Base-by-base conservation (phyloP, 1,284 basidiomycete species). In the Ustilago xerochloae region DNA sequence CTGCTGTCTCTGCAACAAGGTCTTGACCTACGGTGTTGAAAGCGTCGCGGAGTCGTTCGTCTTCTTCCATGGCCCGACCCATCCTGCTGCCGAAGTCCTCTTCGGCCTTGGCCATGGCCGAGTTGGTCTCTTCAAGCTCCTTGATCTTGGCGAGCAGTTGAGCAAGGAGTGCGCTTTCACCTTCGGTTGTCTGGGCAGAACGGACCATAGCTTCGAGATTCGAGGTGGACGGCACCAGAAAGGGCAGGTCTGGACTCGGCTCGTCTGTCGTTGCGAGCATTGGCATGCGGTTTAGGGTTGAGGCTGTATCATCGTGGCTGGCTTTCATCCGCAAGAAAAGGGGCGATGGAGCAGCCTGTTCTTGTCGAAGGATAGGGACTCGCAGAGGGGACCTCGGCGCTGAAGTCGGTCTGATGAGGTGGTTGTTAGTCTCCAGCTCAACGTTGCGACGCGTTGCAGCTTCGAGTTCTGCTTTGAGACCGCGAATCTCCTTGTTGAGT, bases 61-160 rank as follows among this genome's bases (percentile, higher is more conserved):
- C 77, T 45, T 81, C 77, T 54, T 80, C 59, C 62, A 81, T 70
- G 2, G 76, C 77, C 6, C 67, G 53, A 4, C 78, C 80, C 33
- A 80, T 59, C 6, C 72, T 57, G 26, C 77, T 74, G 50, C 78
- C 77, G 45, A 78, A 73, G 43, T 79, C 78, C 24, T 63, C 62
- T 26, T 72, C 76, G 6, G 63, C 70, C 36, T 54, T 60, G 6
- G 73, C 66, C 60, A 81, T 77, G 16, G 65, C 72, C 0, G 56
- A 39, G 46, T 81, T 81, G 4, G 77, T 77, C 49, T 80, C 77
- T 52, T 80, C 79, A 7, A 81, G 62, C 55, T 81, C 80, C 20
- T 68, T 67, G 58, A 81, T 72, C 60, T 81, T 81, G 59, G 72
- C 65, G 13, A 81, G 57, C 5, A 81, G 58, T 35, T 77, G 80